phyloP scores from a whole-genome alignment of 371 early-diverging fungal genomes.

The Capillidium heterosporum region DNA sequence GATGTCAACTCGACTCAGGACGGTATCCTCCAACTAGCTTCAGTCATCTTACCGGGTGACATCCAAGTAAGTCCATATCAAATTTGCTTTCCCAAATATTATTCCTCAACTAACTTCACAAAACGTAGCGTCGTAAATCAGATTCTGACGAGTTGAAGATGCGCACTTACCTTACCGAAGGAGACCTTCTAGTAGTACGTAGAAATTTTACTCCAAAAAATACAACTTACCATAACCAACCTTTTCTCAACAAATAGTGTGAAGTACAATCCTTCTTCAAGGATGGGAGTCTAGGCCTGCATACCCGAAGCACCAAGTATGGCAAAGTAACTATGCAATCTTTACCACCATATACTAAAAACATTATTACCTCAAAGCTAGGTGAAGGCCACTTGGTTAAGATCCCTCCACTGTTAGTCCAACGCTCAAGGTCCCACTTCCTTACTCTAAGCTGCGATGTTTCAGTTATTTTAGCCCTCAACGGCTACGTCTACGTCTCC shows the following conservation, averaged over 20 bases:
- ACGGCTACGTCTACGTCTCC: slow-evolving; percentile 92
- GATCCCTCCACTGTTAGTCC: slow-evolving; percentile 72
- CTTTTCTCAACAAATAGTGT: not conserved
- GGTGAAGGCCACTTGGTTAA: slow-evolving; percentile 74
- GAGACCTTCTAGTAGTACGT: slow-evolving; percentile 80
- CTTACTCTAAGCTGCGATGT: slow-evolving; percentile 69
- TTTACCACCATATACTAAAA: not conserved
- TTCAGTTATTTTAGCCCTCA: slow-evolving; percentile 84
- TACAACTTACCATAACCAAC: not conserved
- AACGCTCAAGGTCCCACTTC: slow-evolving; percentile 86
- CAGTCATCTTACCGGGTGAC: slow-evolving; percentile 94
- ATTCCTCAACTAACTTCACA: not conserved
- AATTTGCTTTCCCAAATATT: not conserved
- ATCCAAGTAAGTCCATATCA: slow-evolving; percentile 43
- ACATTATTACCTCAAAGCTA: slow-evolving; percentile 21
- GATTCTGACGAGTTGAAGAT: slow-evolving; percentile 98
- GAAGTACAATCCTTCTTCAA: not conserved
- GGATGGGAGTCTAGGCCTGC: slow-evolving; percentile 48
- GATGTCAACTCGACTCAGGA: slow-evolving; percentile 86
- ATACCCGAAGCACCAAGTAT: slow-evolving; percentile 92
- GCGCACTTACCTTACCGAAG: slow-evolving; percentile 88
- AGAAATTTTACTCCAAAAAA: not conserved
- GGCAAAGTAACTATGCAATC: slow-evolving; percentile 45
- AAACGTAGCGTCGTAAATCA: slow-evolving; percentile 68
- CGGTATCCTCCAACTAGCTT: slow-evolving; percentile 73